A percentile compares a stretch with the other conserved stretches of the same genome.
Conservation (phyloP, 2,329 filamentous ascomycete genomes). For the Chrysoporthe puriensis region DNA sequence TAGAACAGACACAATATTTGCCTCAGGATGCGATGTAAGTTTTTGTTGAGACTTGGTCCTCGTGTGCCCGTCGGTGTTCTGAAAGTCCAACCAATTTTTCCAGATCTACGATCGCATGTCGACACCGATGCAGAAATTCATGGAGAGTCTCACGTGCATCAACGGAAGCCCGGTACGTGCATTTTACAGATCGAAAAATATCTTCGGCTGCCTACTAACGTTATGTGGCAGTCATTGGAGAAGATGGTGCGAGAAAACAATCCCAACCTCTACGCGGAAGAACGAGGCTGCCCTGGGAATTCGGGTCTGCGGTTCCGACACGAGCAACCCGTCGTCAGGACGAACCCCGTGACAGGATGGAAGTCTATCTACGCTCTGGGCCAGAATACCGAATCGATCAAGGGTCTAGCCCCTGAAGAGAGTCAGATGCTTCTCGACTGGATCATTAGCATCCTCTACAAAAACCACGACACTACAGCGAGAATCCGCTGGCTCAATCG, state of each 20-base stretch:
- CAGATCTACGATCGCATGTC: slow-evolving; percentile 65
- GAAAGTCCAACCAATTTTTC: slow-evolving; percentile 40
- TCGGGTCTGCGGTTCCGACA: too few species aligned
- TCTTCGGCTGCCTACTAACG: too few species aligned
- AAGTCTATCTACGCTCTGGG: slow-evolving; percentile 58
- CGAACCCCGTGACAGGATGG: slow-evolving; percentile 63
- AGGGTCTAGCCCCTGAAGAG: slow-evolving; percentile 52
- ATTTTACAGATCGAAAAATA: slow-evolving; percentile 42
- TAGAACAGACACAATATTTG: too few species aligned
- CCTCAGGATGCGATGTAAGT: too few species aligned
- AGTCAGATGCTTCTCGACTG: slow-evolving; percentile 50
- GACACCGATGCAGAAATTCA: slow-evolving; percentile 57
- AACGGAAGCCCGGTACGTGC: slow-evolving; percentile 46
- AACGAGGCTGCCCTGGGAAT: slow-evolving; percentile 27
- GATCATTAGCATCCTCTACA: slow-evolving; percentile 48
- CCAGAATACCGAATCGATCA: slow-evolving; percentile 54
- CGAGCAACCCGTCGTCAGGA: slow-evolving; percentile 46
- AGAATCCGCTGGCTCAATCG: slow-evolving; percentile 47
- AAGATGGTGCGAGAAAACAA: slow-evolving; percentile 45
- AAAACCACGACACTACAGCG: slow-evolving; percentile 57
- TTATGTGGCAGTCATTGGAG: slow-evolving; percentile 50
- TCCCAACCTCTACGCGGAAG: background rate
- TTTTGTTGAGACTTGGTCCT: too few species aligned
- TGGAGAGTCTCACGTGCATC: slow-evolving; percentile 61
- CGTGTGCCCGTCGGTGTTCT: slow-evolving; percentile 47